A percentile compares a stretch with the other conserved stretches of the same genome.
Evolutionary conservation across 1,284 basidiomycete species (phyloP).

Genomic region (Abortiporus biennis): DNA sequence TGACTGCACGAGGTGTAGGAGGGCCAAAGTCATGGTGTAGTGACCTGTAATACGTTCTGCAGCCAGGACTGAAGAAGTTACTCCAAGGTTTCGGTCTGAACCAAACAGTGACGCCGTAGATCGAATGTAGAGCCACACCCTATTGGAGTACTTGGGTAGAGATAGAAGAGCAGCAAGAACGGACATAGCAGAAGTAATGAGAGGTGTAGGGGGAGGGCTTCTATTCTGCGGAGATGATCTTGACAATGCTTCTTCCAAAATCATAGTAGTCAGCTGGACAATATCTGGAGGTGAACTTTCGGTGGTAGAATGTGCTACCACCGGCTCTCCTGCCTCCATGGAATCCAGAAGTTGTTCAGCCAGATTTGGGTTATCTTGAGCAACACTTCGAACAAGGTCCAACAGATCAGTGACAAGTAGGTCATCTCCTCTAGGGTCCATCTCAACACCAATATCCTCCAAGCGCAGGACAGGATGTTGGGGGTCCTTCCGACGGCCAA

Average conservation of each 20-base stretch:
- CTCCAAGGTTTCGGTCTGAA: conserved; percentile 44
- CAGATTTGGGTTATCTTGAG: conserved; percentile 60
- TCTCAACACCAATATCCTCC: conserved; percentile 67
- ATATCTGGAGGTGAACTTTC: conserved; percentile 58
- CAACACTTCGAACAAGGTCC: conserved; percentile 73
- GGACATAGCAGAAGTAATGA: conserved; percentile 77
- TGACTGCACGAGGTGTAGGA: conserved; percentile 72
- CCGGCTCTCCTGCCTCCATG: conserved; percentile 50
- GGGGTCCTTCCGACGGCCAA: conserved; percentile 31
- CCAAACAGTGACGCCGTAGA: conserved; percentile 76
- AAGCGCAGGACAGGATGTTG: conserved; percentile 44
- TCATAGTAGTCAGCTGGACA: conserved; percentile 75
- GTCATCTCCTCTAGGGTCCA: conserved; percentile 49
- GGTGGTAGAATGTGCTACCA: conserved; percentile 43
- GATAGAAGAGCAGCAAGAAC: conserved; percentile 76
- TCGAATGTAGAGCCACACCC: conserved; percentile 83
- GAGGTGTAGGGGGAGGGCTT: conserved; percentile 41
- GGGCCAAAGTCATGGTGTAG: conserved; percentile 74
- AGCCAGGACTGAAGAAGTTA: conserved; percentile 61
- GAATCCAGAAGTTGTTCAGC: conserved; percentile 64
- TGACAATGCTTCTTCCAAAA: conserved; percentile 77
- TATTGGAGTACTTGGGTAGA: conserved; percentile 66
- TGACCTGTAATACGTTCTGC: conserved; percentile 68
- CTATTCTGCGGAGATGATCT: conserved; percentile 35
- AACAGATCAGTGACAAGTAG: conserved; percentile 63